A percentile compares a stretch with the other conserved stretches of the same genome.
Conservation (phyloP, 1,139 yeast species). For the Candida tetrigidarum region DNA sequence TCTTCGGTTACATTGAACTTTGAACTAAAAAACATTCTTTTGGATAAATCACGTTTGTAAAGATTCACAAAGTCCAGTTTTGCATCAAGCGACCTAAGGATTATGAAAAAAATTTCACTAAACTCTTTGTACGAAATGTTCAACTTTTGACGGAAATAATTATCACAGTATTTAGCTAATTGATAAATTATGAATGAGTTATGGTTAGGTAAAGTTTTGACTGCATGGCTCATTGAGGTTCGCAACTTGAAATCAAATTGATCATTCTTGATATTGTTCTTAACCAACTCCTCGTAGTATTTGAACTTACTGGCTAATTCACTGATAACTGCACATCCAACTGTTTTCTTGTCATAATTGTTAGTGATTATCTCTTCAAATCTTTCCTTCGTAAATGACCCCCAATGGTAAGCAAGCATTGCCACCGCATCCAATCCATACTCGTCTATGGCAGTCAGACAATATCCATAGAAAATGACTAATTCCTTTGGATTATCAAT, state of each 20-base stretch:
- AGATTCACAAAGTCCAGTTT: slow-evolving; percentile 36
- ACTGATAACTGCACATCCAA: neutral
- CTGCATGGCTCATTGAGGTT: slow-evolving; percentile 27
- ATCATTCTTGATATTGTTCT: slow-evolving; percentile 12
- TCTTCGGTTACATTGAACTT: slow-evolving; percentile 28
- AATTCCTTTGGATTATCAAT: slow-evolving; percentile 22
- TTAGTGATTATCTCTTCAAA: slow-evolving; percentile 10
- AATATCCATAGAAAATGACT: slow-evolving; percentile 22
- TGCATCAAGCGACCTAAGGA: slow-evolving; percentile 40
- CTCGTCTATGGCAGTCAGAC: slow-evolving; percentile 21
- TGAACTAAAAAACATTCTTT: slow-evolving; percentile 32
- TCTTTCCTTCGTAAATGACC: slow-evolving; percentile 11
- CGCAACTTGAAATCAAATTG: slow-evolving; percentile 36
- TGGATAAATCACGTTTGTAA: slow-evolving; percentile 42
- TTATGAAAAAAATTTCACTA: slow-evolving; percentile 23
- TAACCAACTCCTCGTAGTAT: neutral
- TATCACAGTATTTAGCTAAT: slow-evolving; percentile 41
- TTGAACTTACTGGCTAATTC: slow-evolving; percentile 2
- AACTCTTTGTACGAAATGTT: slow-evolving; percentile 24
- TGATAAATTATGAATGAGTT: slow-evolving; percentile 27
- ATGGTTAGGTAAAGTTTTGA: slow-evolving; percentile 23
- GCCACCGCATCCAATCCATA: slow-evolving; percentile 24
- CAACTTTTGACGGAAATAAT: slow-evolving; percentile 26
- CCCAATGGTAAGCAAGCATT: slow-evolving; percentile 28
- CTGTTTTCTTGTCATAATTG: neutral